A percentile compares a stretch with the other conserved stretches of the same genome.
Evolutionary conservation across 306 rosid genomes (phyloP).

Genomic region (Prosopis cineraria): DNA sequence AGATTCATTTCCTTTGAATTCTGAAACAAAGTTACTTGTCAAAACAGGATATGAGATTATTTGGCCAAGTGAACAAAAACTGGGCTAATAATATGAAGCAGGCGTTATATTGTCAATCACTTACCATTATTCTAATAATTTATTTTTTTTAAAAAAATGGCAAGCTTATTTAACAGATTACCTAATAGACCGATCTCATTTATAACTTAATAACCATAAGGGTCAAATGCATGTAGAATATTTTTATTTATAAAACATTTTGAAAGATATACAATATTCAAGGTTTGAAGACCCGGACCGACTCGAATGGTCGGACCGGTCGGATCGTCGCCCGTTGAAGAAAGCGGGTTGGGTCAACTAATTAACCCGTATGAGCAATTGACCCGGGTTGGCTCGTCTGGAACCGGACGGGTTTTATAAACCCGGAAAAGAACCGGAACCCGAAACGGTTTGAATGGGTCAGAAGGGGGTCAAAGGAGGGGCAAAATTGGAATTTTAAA

Average conservation of each 20-base stretch:
- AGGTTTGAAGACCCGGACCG: too few relatives aligned
- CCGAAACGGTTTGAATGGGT: too few relatives aligned
- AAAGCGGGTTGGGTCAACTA: too few relatives aligned
- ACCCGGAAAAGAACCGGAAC: too few relatives aligned
- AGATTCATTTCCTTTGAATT: background rate
- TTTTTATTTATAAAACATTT: background rate
- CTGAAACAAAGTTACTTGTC: background rate
- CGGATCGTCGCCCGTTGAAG: too few relatives aligned
- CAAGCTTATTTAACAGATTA: background rate
- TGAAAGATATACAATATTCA: background rate
- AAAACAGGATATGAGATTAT: background rate
- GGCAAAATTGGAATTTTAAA: too few relatives aligned
- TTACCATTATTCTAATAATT: background rate
- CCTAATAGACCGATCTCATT: background rate
- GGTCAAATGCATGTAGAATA: background rate
- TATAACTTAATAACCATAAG: background rate
- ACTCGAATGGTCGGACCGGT: too few relatives aligned
- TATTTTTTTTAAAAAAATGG: too few relatives aligned
- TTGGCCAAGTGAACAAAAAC: background rate
- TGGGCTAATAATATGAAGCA: background rate
- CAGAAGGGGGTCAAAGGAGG: too few relatives aligned
- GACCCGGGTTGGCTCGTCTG: too few relatives aligned
- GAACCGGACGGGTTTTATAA: too few relatives aligned
- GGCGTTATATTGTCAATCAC: background rate
- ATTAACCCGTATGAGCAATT: too few relatives aligned